Evolutionary conservation across 78 protist species (phyloP).

Genomic region (Parvularia atlantis): DNA sequence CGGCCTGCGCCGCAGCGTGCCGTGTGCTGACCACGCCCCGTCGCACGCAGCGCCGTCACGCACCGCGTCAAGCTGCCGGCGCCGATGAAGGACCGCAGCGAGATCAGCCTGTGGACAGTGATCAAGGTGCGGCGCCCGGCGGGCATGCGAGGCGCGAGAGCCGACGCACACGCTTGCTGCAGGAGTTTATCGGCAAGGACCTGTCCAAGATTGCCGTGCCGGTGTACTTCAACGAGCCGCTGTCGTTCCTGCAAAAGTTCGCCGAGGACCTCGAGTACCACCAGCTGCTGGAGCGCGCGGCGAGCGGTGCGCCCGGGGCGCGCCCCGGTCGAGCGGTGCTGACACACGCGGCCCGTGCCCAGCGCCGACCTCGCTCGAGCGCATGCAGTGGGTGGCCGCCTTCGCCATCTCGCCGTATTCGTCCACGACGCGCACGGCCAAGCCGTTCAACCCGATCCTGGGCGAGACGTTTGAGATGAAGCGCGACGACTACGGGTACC

Average conservation of each 20-base stretch:
- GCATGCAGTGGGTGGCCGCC: slow-evolving; percentile 16
- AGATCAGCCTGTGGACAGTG: too few relatives aligned
- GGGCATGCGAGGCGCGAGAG: too few relatives aligned
- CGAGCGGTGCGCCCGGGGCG: neutral
- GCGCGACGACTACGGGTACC: slow-evolving; percentile 2
- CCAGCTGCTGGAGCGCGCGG: slow-evolving; percentile 13
- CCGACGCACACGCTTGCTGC: too few relatives aligned
- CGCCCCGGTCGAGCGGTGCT: neutral
- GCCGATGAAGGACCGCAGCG: too few relatives aligned
- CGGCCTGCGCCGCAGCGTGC: too few relatives aligned
- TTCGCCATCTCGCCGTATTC: slow-evolving; percentile 14
- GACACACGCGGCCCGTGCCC: neutral
- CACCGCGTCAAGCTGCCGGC: too few relatives aligned
- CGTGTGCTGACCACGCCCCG: too few relatives aligned
- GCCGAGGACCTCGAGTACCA: slow-evolving; percentile 29
- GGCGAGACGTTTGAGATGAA: slow-evolving; percentile 38
- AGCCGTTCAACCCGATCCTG: slow-evolving; percentile 37
- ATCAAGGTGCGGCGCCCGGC: too few relatives aligned
- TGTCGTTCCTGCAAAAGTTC: slow-evolving; percentile 9
- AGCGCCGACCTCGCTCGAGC: neutral
- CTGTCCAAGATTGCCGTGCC: neutral
- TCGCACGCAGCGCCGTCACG: too few relatives aligned
- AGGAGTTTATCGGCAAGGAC: slow-evolving; percentile 8
- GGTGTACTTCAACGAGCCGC: slow-evolving; percentile 27
- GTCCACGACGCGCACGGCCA: slow-evolving; percentile 8